Evolutionary conservation across 129 eudicot species (phyloP), one percentile per base, ranked within the genome.

Genomic region (carrot (Daucus carota)): DNA sequence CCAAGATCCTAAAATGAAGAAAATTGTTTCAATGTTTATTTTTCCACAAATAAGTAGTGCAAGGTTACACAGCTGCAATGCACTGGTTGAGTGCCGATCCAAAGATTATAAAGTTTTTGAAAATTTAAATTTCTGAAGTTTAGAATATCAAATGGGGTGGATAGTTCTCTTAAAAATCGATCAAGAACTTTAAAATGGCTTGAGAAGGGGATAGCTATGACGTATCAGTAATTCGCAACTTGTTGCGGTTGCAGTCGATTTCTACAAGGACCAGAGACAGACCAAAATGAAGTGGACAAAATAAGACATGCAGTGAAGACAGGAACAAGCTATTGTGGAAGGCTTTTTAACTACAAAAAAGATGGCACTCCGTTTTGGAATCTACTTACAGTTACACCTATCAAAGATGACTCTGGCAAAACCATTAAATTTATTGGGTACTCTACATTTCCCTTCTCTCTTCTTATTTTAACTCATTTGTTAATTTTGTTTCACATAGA

Each of bases 361-460:
- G 91, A 95, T 77, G 99, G 99, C 31, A 95, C 96, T 38, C 99
- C 97, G 34, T 95, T 95, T 42, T 95, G 99, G 99, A 95, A 95
- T 83, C 87, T 95, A 48, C 93, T 95, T 59, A 95, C 99, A 6
- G 71, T 95, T 79, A 92, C 97, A 31, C 99, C 99, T 20, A 89
- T 95, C 79, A 92, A 92, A 77, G 97, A 95, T 84, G 92, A 92
- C 50, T 77, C 72, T 63, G 99, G 99, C 74, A 85, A 76, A 48
- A 85, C 93, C 75, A 92, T 95, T 77, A 95, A 92, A 70, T 95
- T 95, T 60, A 95, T 95, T 50, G 99, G 99, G 99, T 95, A 89
- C 47, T 13, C 13, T 50, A 2, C 70, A 65, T 17, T 50, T 41
- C 20, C 59, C 43, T 31, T 34, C 3, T 47, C 22, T 24, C 14